Evolutionary conservation across 768 basidiomycete genomes (phyloP), one percentile per base, ranked within the genome.

Genomic region (Scleroderma bovista): DNA sequence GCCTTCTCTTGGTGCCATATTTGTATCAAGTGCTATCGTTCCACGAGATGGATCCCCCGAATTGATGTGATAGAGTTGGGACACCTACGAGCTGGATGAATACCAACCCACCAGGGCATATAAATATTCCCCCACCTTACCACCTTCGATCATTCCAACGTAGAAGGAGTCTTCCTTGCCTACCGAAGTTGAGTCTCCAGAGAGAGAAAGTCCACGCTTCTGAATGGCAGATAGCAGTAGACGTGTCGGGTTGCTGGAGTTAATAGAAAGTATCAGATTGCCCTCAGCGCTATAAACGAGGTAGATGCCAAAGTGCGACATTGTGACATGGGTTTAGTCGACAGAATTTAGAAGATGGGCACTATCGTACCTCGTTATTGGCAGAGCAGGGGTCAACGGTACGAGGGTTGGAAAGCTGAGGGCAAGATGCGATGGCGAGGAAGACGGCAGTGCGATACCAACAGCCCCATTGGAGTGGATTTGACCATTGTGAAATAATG

Each of bases 31-130:
- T 1, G 87, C 79, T 13, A 89, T 73, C 3, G 75, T 74, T 2
- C 88, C 88, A 6, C 83, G 75, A 15, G 80, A 80, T 2, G 85
- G 86, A 58, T 85, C 86, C 3, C 88, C 88, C 0, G 86, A 82
- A 20, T 73, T 79, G 51, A 90, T 81, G 48, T 68, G 74, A 57
- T 77, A 78, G 34, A 84, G 69, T 41, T 75, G 74, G 19, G n/a
- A 46, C 9, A 17, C 16, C 19, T 39, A 38, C 22, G 26, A 3
- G 16, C 23, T 41, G 23, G 19, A 31, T 38, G 6, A 29, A 24
- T 16, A 9, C 23, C n/a, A 29, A 29, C 26, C 26, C 9, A 20
- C 20, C 20, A 17, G 42, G 16, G 52, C 51, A 44, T 57, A n/a
- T n/a, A n/a, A n/a, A n/a, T n/a, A n/a, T n/a, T n/a, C n/a, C n/a